Base-by-base conservation (phyloP, 2,329 filamentous ascomycete species). In the Aureobasidium melanogenum region DNA sequence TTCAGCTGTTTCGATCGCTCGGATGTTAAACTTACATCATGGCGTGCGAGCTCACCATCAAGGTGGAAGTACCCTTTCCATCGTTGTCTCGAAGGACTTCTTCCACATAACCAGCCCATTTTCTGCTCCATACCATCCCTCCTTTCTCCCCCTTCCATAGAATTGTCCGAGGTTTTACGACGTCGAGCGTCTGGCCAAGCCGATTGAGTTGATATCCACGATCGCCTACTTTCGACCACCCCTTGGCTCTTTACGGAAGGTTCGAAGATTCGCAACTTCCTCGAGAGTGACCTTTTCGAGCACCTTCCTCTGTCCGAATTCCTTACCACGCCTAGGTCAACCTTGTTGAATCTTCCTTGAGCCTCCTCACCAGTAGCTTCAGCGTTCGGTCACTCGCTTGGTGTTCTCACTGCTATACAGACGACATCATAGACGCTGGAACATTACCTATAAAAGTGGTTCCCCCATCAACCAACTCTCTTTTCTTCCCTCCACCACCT, bases 21-120 rank as follows among this genome's bases (percentile, higher is more conserved):
- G 32, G 22, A 30, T 39, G 55, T 48, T 30, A n/a, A 48, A 36
- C 41, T 41, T 14, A 30, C 12, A 58, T 39, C 41, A 58, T 58
- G 55, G 48, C 55, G 55, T 58, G 55, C 55, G 30, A 58, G 55
- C 55, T 58, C 24, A 51, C 56, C 56, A 60, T 60, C 56, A 60
- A 60, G 56, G 56, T 60, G 15, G 36, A 60, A 36, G 41, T 48
- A 38, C 15, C 30, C 30, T 36, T 24, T 10, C 30, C 34, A 38
- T 32, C 17, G 52, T 9, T 14, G 48, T 12, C 43, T 38, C 41
- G 24, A 32, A 36, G 34, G 32, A 34, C 32, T 39, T 19, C 24
- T 19, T 32, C 17, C 19, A 6, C 41, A n/a, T n/a, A n/a, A n/a
- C 9, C 17, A 36, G 22, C 28, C 6, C 10, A 39, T 19, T 43